Evolutionary conservation across 2,329 filamentous ascomycete species (phyloP), one percentile per base, ranked within the genome.

Genomic region (Fusarium hainanense): DNA sequence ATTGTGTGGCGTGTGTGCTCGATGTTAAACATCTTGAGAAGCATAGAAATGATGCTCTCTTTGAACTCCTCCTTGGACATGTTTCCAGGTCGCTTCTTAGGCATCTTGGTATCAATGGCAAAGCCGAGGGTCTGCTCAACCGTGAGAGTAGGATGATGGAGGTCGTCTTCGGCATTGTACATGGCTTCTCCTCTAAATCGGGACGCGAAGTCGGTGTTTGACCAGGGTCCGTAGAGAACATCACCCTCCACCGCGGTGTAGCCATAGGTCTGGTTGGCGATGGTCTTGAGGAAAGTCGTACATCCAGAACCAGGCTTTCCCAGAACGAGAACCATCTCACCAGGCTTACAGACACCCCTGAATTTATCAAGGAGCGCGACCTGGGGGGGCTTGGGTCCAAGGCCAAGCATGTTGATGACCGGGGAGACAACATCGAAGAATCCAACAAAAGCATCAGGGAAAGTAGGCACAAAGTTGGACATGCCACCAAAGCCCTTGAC

Each of bases 11-110:
- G 87, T 0, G 93, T 97, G 79, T 97, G 93, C 78, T 94, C 92
- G 56, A 97, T 97, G 77, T 95, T 96, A 84, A 97, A 97, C 92
- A 97, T 96, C 76, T 93, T 93, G 54, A 97, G 84, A 63, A 97
- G 84, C 74, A 91, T 88, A 20, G 88, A 85, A 65, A 94, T 85
- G 60, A 97, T 89, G 72, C 89, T 89, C 51, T 92, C 85, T 82
- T 94, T 94, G 83, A 95, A 95, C 18, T 92, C 89, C 8, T 81
- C 78, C 77, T 92, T 92, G 41, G 87, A 89, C 72, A 96, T 86
- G 23, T 92, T 93, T 6, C 85, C 88, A 1, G 93, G 92, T 48
- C 93, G 85, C 79, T 94, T 94, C 18, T 91, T 90, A 8, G 94
- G 93, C 16, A 93, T 90, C 80, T 97, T 97, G 32, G 90, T 92